Conservation (phyloP, 2,329 filamentous ascomycete species). For the Hypoxylon sp. region DNA sequence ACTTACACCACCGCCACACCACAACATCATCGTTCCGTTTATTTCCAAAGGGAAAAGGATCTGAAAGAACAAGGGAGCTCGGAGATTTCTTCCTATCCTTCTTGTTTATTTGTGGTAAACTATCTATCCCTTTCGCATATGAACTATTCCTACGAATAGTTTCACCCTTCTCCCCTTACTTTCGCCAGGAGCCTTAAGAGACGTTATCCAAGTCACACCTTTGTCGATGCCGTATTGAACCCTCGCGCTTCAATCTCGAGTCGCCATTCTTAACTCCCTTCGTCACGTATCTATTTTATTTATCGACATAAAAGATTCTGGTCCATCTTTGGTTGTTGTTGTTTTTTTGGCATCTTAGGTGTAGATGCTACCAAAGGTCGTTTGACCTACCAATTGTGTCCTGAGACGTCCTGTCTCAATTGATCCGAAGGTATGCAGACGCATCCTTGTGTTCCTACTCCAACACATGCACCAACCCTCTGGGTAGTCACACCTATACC, state of each 20-base stretch:
- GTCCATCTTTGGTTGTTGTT: slow-evolving; percentile 6
- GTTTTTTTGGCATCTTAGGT: slow-evolving; percentile 9
- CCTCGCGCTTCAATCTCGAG: slow-evolving; percentile 4
- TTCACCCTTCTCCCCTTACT: neutral
- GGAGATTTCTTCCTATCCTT: neutral
- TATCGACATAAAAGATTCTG: slow-evolving; percentile 12
- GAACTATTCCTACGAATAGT: slow-evolving; percentile 1
- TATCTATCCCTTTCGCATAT: too few relatives aligned
- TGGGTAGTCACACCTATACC: slow-evolving; percentile 11
- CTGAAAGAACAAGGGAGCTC: too few relatives aligned
- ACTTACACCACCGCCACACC: too few relatives aligned
- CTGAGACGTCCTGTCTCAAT: slow-evolving; percentile 31
- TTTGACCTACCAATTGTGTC: slow-evolving; percentile 35
- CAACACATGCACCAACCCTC: slow-evolving; percentile 26
- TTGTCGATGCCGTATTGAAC: slow-evolving; percentile 16
- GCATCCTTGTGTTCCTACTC: slow-evolving; percentile 37
- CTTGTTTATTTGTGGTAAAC: too few relatives aligned
- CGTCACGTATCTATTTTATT: too few relatives aligned
- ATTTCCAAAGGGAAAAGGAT: neutral
- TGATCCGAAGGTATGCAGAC: slow-evolving; percentile 37
- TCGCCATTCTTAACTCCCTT: slow-evolving; percentile 11
- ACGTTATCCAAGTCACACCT: slow-evolving; percentile 2
- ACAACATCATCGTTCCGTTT: slow-evolving; percentile 3
- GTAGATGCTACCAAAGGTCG: slow-evolving; percentile 35
- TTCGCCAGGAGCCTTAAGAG: slow-evolving; percentile 2